Percentiles rank a stretch among this genome's conserved stretches.
phyloP scores from a whole-genome alignment of 345 rosid genomes.

The Alliaria petiolata region DNA sequence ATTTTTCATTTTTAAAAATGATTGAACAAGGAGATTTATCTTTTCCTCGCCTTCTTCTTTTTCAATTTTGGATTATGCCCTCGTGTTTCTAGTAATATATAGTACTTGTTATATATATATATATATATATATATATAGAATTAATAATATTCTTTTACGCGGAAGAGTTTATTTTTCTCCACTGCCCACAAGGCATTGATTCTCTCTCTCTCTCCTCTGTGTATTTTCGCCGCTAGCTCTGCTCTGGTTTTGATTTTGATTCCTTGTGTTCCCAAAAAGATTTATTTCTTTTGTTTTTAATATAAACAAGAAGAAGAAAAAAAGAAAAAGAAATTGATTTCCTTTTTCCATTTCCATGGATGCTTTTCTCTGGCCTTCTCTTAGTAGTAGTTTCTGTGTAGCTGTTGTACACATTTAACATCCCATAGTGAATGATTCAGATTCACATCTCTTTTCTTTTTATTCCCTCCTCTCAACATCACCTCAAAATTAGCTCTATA shows the following conservation, averaged over 20 bases:
- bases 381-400: conserved; percentile 22
- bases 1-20: conserved; percentile 22
- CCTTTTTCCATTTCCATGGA: conserved; percentile 12
- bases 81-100: conserved; percentile 24
- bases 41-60: conserved; percentile 4
- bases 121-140: background rate
- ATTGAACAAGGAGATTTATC: conserved; percentile 23
- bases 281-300: conserved; percentile 19
- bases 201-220: conserved; percentile 32
- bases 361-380: conserved; percentile 23
- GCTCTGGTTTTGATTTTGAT: conserved; percentile 37
- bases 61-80: conserved; percentile 19
- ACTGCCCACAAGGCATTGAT: conserved; percentile 32
- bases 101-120: no score
- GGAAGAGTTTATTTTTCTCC: conserved; percentile 12
- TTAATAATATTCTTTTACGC: conserved; percentile 29
- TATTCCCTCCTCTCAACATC: conserved; percentile 29
- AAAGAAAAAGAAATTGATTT: background rate
- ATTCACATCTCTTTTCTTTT: conserved; percentile 38
- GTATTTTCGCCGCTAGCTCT: conserved; percentile 32
- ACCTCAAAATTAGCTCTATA: conserved; percentile 20
- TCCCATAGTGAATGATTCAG: conserved; percentile 38
- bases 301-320: no score
- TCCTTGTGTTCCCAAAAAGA: conserved; percentile 35
- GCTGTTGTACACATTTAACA: conserved; percentile 37